Evolutionary conservation across 2,329 filamentous ascomycete genomes (phyloP), one percentile per base, ranked within the genome.

Genomic region (Penicillium polonicum): DNA sequence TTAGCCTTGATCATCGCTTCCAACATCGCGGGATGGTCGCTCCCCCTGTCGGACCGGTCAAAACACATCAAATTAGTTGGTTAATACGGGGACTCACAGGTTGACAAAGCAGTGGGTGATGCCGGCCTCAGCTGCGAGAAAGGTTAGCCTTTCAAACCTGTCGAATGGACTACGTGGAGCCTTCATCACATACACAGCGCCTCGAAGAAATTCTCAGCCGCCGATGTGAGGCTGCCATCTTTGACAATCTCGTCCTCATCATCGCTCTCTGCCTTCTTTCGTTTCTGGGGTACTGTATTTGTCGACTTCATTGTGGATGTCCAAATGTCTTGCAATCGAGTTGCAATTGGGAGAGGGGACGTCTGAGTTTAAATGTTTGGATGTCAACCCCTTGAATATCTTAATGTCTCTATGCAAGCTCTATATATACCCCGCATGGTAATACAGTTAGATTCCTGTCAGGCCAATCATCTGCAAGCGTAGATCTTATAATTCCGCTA

Each of bases 1-100:
- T 89, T 84, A 6, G 87, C 88, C 68, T 88, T 88, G 64, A 89
- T 85, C 72, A 91, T 90, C 21, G 89, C 89, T 72, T 91, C 88
- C 42, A 92, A 84, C 68, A 91, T 88, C 33, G 84, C 85, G 4
- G 88, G 88, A 70, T 91, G 79, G 52, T 81, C 79, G 12, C 77
- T 80, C 17, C 79, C 79, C 19, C 63, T 65, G 39, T 39, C 15
- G 10, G 8, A 45, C n/a, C 2, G 4, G 41, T 53, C 49, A 46
- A 54, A 31, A 42, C 10, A 29, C 2, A 5, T 23, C 13, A n/a
- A 13, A 17, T 15, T 7, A 4, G 21, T 21, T 21, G 15, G 25
- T 17, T 12, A 31, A 17, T n/a, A 4, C n/a, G 15, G 15, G 10
- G 17, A 57, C 60, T 42, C 53, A 63, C 63, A 80, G 60, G 57